A percentile compares a stretch with the other conserved stretches of the same genome.
phyloP scores from a whole-genome alignment of 495 filamentous ascomycete genomes.

The Tuber calosporum region DNA sequence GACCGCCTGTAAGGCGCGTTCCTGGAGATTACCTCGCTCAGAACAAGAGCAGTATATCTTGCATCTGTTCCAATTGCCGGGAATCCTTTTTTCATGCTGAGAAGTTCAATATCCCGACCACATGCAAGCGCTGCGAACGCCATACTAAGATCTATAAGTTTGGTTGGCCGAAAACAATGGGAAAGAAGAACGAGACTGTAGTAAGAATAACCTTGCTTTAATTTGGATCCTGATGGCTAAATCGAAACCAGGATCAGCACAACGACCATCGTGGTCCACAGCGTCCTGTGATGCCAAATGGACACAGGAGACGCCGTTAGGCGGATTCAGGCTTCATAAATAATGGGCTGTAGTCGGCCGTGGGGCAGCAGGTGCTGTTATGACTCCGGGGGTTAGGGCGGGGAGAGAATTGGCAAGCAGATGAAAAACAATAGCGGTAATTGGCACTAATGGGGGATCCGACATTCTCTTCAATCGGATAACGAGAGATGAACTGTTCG shows the following conservation, averaged over 20 bases:
- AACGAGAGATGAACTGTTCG: not conserved
- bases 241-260: not conserved
- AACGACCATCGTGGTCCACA: not conserved
- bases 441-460: not conserved
- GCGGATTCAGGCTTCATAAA: not conserved
- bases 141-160: constrained; percentile 94
- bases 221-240: not conserved
- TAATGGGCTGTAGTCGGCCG: not conserved
- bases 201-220: constrained; percentile 33
- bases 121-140: constrained; percentile 86
- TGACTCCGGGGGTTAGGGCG: not conserved
- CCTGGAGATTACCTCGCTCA: constrained; percentile 72
- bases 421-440: not conserved
- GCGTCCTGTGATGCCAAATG: not conserved
- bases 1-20: constrained; percentile 46
- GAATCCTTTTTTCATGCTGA: constrained; percentile 76
- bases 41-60: constrained; percentile 44
- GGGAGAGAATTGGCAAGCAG: not conserved
- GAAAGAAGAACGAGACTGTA: constrained; percentile 64
- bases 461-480: not conserved
- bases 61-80: constrained; percentile 67
- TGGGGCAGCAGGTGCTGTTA: not conserved
- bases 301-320: not conserved
- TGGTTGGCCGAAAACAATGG: constrained; percentile 90
- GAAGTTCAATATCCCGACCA: constrained; percentile 72